Conservation (phyloP, 2,329 filamentous ascomycete species). For the Hirsutella thompsonii region DNA sequence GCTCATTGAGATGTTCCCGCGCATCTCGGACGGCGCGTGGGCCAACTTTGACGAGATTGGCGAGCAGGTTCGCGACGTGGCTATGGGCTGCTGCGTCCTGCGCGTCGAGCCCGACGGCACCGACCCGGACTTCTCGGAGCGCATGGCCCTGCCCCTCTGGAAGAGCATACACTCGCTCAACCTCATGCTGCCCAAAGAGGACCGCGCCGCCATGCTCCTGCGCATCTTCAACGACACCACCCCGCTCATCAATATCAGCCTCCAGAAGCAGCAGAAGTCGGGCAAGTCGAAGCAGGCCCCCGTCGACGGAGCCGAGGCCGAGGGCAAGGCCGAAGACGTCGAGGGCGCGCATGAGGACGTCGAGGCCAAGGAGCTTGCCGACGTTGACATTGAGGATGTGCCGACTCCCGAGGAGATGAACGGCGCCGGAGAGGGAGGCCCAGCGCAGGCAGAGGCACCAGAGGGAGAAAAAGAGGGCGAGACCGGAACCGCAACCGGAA, state of each 20-base stretch:
- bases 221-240: slow-evolving; percentile 83
- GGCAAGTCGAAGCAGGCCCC: slow-evolving; percentile 9
- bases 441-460: slow-evolving; percentile 1
- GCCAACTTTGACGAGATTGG: slow-evolving; percentile 76
- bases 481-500: background rate
- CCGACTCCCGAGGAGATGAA: slow-evolving; percentile 19
- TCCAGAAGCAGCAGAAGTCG: slow-evolving; percentile 33
- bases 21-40: slow-evolving; percentile 64
- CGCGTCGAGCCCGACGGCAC: slow-evolving; percentile 62
- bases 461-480: background rate
- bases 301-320: slow-evolving; percentile 9
- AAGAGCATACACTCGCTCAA: slow-evolving; percentile 85
- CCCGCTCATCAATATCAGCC: slow-evolving; percentile 60
- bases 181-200: slow-evolving; percentile 96
- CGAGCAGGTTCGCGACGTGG: slow-evolving; percentile 63
- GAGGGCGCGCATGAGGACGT: slow-evolving; percentile 11
- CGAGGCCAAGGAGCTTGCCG: slow-evolving; percentile 18
- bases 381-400: slow-evolving; percentile 22
- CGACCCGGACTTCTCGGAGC: slow-evolving; percentile 51
- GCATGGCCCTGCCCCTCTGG: slow-evolving; percentile 87
- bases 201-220: slow-evolving; percentile 81
- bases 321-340: slow-evolving; percentile 10
- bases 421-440: slow-evolving; percentile 1
- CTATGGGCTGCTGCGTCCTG: slow-evolving; percentile 86
- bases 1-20: slow-evolving; percentile 93